phyloP scores from a whole-genome alignment of 805 yeast genomes.

The Pichia manshurica region DNA sequence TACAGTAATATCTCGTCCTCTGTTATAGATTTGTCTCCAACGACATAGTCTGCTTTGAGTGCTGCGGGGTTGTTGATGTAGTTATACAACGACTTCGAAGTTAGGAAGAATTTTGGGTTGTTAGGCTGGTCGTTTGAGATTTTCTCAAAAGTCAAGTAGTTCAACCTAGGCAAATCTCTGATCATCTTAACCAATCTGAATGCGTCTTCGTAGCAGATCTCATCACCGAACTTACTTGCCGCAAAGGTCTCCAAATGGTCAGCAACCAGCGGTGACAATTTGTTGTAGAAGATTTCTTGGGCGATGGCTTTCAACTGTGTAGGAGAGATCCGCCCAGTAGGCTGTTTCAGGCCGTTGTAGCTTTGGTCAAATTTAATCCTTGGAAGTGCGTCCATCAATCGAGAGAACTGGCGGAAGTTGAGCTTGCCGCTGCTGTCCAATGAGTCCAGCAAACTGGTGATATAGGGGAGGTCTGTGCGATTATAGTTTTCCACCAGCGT shows the following conservation, averaged over 20 bases:
- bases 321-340: slow-evolving; percentile 16
- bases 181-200: slow-evolving; percentile 42
- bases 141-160: slow-evolving; percentile 28
- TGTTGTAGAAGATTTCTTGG: slow-evolving; percentile 24
- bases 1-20: slow-evolving; percentile 29
- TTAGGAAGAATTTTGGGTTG: slow-evolving; percentile 15
- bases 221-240: slow-evolving; percentile 34
- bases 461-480: slow-evolving; percentile 11
- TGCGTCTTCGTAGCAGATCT: slow-evolving; percentile 44
- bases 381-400: slow-evolving; percentile 24
- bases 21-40: slow-evolving; percentile 16
- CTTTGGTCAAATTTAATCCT: slow-evolving; percentile 23
- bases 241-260: slow-evolving; percentile 48
- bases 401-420: slow-evolving; percentile 18
- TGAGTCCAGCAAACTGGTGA: slow-evolving; percentile 13
- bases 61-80: slow-evolving; percentile 19
- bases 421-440: background rate
- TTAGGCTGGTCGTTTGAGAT: slow-evolving; percentile 17
- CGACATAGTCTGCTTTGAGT: slow-evolving; percentile 3
- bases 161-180: slow-evolving; percentile 30
- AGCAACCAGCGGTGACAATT: slow-evolving; percentile 44
- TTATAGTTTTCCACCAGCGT: slow-evolving; percentile 9
- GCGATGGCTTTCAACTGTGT: slow-evolving; percentile 20
- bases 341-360: slow-evolving; percentile 16
- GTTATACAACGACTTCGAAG: slow-evolving; percentile 22